phyloP scores from a whole-genome alignment of 129 eudicot genomes.

The Rutidosis leptorrhynchoides region DNA sequence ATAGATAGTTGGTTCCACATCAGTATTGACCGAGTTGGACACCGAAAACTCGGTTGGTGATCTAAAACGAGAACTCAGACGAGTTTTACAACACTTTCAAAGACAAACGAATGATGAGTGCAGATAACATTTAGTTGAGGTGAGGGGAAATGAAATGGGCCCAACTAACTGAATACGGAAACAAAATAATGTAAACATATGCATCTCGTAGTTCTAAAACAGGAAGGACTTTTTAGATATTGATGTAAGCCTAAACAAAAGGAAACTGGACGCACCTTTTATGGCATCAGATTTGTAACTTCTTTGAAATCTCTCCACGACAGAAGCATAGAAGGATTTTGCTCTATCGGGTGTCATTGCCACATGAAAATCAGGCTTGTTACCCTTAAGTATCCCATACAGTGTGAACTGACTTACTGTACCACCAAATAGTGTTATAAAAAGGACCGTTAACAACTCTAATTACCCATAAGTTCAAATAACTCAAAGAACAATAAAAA shows the following conservation, averaged over 20 bases:
- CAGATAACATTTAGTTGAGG: not conserved
- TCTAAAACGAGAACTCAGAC: no score
- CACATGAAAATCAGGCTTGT: conserved; percentile 98
- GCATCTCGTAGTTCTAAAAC: not conserved
- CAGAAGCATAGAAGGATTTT: conserved; percentile 71
- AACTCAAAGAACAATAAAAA: not conserved
- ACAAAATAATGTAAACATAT: not conserved
- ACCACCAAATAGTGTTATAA: conserved; percentile 29
- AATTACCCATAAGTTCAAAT: not conserved
- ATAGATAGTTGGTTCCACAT: no score
- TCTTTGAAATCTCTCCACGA: conserved; percentile 70
- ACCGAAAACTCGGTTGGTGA: no score
- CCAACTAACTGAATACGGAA: not conserved
- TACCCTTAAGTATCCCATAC: conserved; percentile 88
- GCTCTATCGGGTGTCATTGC: conserved; percentile 90
- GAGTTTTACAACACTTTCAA: no score
- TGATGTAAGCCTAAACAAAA: not conserved
- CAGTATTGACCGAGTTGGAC: no score
- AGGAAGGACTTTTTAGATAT: not conserved
- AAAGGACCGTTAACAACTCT: not conserved
- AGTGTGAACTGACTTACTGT: conserved; percentile 95
- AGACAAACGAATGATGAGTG: not conserved
- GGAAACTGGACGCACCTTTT: conserved; percentile 49
- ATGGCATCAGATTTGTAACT: conserved; percentile 63
- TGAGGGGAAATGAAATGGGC: not conserved